Base-by-base conservation (phyloP, 73 alveolate genomes). In the Paraurostyla sp. region DNA sequence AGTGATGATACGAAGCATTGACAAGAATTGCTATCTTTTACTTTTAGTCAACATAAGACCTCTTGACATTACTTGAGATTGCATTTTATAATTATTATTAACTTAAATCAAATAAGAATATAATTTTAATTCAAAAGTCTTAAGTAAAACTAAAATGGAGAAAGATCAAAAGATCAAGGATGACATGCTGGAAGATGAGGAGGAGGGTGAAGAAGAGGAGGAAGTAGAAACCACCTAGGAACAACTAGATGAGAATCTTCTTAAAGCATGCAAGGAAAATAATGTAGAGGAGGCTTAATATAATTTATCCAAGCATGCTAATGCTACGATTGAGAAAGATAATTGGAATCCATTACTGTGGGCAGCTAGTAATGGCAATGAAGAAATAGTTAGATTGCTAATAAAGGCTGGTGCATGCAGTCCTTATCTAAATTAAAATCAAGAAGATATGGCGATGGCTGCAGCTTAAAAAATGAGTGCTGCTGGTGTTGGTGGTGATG, bases 331-430 rank as follows among this genome's bases (percentile, higher is more conserved):
- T 33, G 91, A 85, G 27, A 56, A 90, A 48, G 94, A 93, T n/a
- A 63, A 76, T 38, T 93, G 97, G 94, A 90, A 82, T 57, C 95
- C 97, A 13, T 86, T 93, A 4, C 71, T 90, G 40, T 93, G 97
- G 95, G 97, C 97, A 27, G 91, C 96, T 25, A n/a, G 63, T 25
- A 92, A 90, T 51, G 97, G 97, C 7, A 73, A 73, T 48, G 91
- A 93, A 38, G 84, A 73, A 9, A 84, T 90, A 40, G 95, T 90
- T 0, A 46, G 86, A 38, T 71, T 75, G 3, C 91, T 93, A 7
- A 83, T 93, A 25, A 90, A 91, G 40, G 78, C 56, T 54, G 76
- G 76, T 36, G 97, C 95, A 27, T 62, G 90, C 48, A 62, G 75
- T 49, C 92, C 88, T n/a, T 81, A 80, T 73, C 88, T 91, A 43